Conservation (phyloP, 140 eudicot genomes). For the Anethum foeniculum region DNA sequence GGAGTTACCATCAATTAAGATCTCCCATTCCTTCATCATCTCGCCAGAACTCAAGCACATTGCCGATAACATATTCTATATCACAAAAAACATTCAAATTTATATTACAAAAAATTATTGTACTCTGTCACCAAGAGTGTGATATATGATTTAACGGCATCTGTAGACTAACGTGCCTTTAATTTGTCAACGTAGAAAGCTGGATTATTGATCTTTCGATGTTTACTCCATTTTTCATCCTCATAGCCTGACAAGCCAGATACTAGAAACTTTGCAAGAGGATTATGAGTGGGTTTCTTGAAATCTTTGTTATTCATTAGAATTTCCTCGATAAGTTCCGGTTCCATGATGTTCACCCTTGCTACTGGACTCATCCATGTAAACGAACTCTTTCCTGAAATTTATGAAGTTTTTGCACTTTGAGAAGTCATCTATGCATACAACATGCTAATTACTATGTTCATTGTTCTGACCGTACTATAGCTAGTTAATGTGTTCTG, state of each 20-base stretch:
- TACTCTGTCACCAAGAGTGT: no score
- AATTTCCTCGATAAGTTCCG: slow-evolving; percentile 47
- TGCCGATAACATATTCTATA: slow-evolving; percentile 58
- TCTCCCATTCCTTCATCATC: slow-evolving; percentile 50
- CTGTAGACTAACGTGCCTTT: slow-evolving; percentile 28
- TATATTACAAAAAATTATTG: not conserved
- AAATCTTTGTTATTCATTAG: slow-evolving; percentile 36
- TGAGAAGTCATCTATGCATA: not conserved
- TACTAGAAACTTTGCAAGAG: slow-evolving; percentile 34
- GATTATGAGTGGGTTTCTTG: slow-evolving; percentile 49
- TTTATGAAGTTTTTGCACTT: not conserved
- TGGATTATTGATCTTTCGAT: slow-evolving; percentile 53
- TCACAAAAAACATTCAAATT: not conserved
- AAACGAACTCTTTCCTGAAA: slow-evolving; percentile 50
- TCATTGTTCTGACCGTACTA: not conserved
- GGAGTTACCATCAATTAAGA: slow-evolving; percentile 17
- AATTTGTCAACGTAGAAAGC: slow-evolving; percentile 52
- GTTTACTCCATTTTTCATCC: slow-evolving; percentile 62
- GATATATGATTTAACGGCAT: not conserved
- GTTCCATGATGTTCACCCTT: slow-evolving; percentile 44
- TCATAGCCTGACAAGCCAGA: slow-evolving; percentile 44
- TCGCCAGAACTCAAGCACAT: slow-evolving; percentile 42
- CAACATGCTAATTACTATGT: not conserved
- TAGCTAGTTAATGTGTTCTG: not conserved
- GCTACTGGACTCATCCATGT: slow-evolving; percentile 57